These are phyloP conservation scores for Pyrenophora tritici-repentis DNA, from an alignment of 2,329 filamentous ascomycete species.

Conservation along the genomic window DNA sequence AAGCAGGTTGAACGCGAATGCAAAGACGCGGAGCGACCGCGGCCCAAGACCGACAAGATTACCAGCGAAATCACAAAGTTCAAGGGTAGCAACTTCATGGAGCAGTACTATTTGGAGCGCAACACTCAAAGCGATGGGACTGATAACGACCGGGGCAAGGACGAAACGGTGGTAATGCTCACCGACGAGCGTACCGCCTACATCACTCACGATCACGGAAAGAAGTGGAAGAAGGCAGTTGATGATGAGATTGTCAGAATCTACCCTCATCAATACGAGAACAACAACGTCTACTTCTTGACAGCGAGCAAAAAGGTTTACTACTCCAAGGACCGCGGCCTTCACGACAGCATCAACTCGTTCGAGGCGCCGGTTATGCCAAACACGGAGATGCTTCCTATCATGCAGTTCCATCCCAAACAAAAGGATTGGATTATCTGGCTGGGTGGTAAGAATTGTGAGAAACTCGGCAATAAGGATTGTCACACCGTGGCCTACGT, in stretches of 20 bases:
- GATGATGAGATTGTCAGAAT: conserved; percentile 72
- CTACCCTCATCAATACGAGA: conserved; percentile 77
- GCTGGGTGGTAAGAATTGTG: conserved; percentile 74
- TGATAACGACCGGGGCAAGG: conserved; percentile 62
- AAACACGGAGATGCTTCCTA: conserved; percentile 56
- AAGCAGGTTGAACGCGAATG: conserved; percentile 73
- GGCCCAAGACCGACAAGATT: conserved; percentile 70
- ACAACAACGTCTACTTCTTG: conserved; percentile 85
- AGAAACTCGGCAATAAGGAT: conserved; percentile 54
- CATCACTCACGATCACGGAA: conserved; percentile 84
- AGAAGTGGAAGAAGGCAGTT: conserved; percentile 78
- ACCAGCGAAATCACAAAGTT: conserved; percentile 66
- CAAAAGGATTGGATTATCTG: conserved; percentile 86
- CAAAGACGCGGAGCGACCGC: conserved; percentile 59
- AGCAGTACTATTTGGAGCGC: conserved; percentile 79
- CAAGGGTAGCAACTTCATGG: conserved; percentile 59
- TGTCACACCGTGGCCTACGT: conserved; percentile 78
- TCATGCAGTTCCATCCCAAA: conserved; percentile 81
- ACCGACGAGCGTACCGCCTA: conserved; percentile 66
- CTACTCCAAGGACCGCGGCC: conserved; percentile 80
- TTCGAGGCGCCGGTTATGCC: conserved; percentile 72
- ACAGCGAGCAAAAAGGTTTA: conserved; percentile 70
- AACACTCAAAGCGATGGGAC: conserved; percentile 70
- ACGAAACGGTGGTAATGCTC: conserved; percentile 74
- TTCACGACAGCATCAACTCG: conserved; percentile 65